phyloP scores from a whole-genome alignment of 331 rosid species.

The Pyracantha coccinea region DNA sequence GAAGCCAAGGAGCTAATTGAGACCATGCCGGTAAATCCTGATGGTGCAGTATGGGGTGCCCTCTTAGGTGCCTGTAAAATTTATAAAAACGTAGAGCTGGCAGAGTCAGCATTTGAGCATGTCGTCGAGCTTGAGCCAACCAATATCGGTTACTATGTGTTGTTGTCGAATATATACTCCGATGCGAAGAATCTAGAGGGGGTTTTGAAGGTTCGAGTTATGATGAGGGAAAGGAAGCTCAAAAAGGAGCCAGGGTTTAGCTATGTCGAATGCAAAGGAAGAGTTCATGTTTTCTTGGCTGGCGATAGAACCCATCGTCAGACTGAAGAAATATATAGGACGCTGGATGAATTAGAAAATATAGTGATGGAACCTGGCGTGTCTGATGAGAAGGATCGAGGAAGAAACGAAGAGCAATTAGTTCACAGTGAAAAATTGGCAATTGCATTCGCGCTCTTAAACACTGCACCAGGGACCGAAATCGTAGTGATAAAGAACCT shows the following conservation, averaged over 20 bases:
- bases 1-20: slow-evolving; percentile 56
- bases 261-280: slow-evolving; percentile 62
- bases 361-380: slow-evolving; percentile 30
- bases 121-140: slow-evolving; percentile 58
- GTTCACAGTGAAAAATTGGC: slow-evolving; percentile 80
- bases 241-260: slow-evolving; percentile 79
- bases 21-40: slow-evolving; percentile 60
- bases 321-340: slow-evolving; percentile 43
- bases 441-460: slow-evolving; percentile 58
- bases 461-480: slow-evolving; percentile 17
- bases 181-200: slow-evolving; percentile 61
- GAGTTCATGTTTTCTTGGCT: slow-evolving; percentile 61
- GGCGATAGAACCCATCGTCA: slow-evolving; percentile 58
- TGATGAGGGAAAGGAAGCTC: slow-evolving; percentile 72
- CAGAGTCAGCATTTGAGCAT: slow-evolving; percentile 63
- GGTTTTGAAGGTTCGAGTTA: slow-evolving; percentile 46
- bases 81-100: slow-evolving; percentile 61
- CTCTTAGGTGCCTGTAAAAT: slow-evolving; percentile 91
- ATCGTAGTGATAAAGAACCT: too few species aligned
- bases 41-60: slow-evolving; percentile 95
- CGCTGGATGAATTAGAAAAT: slow-evolving; percentile 51
- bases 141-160: slow-evolving; percentile 76
- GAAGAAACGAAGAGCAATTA: slow-evolving; percentile 31
- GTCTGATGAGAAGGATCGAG: slow-evolving; percentile 13
- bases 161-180: slow-evolving; percentile 65